Percentiles rank a stretch among this genome's conserved stretches.
Conservation (phyloP, 768 basidiomycete species). For the Austroboletus festivus region DNA sequence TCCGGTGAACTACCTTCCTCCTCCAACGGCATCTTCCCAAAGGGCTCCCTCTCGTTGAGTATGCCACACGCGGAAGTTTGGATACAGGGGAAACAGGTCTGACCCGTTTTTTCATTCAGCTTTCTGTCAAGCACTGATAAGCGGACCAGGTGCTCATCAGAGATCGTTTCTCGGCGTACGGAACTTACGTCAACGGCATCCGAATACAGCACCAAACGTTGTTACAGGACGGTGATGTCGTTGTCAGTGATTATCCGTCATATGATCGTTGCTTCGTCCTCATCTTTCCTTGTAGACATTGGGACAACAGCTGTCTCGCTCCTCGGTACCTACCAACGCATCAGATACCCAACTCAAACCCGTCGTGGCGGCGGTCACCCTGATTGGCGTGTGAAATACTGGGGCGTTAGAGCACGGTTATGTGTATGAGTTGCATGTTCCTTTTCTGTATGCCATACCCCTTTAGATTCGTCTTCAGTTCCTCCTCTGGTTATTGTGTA, state of each 20-base stretch:
- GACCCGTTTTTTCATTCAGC: slow-evolving; percentile 11
- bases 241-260: slow-evolving; percentile 34
- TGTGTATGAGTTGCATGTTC: background rate
- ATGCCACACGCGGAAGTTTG: slow-evolving; percentile 46
- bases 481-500: background rate
- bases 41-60: slow-evolving; percentile 38
- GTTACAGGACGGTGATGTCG: slow-evolving; percentile 41
- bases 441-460: background rate
- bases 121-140: slow-evolving; percentile 8
- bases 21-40: slow-evolving; percentile 44
- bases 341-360: slow-evolving; percentile 46
- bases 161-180: slow-evolving; percentile 45
- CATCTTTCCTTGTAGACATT: slow-evolving; percentile 34
- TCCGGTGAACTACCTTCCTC: slow-evolving; percentile 22
- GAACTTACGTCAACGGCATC: slow-evolving; percentile 47
- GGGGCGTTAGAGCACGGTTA: background rate
- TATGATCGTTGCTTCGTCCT: background rate
- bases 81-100: slow-evolving; percentile 40
- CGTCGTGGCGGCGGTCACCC: slow-evolving; percentile 39
- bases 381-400: slow-evolving; percentile 30
- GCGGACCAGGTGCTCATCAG: slow-evolving; percentile 41
- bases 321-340: slow-evolving; percentile 37
- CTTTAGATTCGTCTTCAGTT: background rate
- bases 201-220: slow-evolving; percentile 37
- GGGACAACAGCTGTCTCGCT: slow-evolving; percentile 38